These are phyloP conservation scores for Cryomyces minteri DNA, from an alignment of 495 filamentous ascomycete species.

Conservation along the genomic window DNA sequence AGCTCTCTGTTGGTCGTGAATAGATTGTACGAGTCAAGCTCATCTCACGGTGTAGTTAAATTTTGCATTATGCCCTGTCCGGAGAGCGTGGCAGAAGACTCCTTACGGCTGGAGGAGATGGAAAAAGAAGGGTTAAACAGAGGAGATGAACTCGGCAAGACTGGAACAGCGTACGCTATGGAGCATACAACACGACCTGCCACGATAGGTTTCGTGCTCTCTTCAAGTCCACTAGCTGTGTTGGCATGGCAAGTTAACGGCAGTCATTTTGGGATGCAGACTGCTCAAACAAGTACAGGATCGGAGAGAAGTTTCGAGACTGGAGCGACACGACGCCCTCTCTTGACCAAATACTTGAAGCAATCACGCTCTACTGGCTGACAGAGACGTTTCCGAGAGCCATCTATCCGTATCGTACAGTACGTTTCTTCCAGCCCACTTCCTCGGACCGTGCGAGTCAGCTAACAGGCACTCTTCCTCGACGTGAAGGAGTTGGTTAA, in stretches of 20 bases:
- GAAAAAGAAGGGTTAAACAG: too few species aligned
- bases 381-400: conserved; percentile 36
- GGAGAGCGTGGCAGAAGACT: conserved; percentile 6
- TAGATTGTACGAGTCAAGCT: too few species aligned
- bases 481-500: not conserved
- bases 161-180: conserved; percentile 28
- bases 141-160: conserved; percentile 17
- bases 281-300: too few species aligned
- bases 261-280: too few species aligned
- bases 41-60: too few species aligned
- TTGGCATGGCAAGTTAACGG: too few species aligned
- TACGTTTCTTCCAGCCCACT: too few species aligned
- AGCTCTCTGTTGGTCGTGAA: too few species aligned
- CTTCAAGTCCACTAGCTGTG: conserved; percentile 38
- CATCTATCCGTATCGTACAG: conserved; percentile 40
- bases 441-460: too few species aligned
- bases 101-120: too few species aligned
- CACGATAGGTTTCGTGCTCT: conserved; percentile 40
- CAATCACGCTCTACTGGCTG: conserved; percentile 46
- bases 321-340: conserved; percentile 38
- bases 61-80: not conserved
- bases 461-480: too few species aligned
- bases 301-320: conserved; percentile 48
- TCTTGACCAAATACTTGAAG: conserved; percentile 34
- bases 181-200: conserved; percentile 39